Percentiles rank a stretch among this genome's conserved stretches.
These are phyloP conservation scores for Plasmodium gonderi DNA, from an alignment of 169 alveolate genomes.

Conservation along the genomic window DNA sequence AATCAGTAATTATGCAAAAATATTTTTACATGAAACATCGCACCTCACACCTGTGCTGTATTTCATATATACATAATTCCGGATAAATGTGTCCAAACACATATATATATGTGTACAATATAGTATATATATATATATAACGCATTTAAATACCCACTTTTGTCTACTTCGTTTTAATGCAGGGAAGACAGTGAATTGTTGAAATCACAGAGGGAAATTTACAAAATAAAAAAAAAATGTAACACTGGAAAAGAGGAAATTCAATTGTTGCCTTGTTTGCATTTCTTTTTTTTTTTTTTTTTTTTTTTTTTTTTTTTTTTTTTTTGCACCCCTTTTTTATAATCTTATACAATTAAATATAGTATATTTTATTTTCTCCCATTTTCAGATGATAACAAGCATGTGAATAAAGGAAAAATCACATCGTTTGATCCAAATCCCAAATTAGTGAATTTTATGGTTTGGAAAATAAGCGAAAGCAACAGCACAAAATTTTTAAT, in stretches of 20 bases:
- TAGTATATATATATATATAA: no score
- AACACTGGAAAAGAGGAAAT: conserved; percentile 11
- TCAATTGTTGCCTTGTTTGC: neutral
- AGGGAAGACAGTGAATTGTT: conserved; percentile 61
- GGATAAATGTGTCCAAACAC: neutral
- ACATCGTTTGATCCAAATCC: conserved; percentile 45
- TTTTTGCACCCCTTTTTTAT: neutral
- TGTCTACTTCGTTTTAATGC: neutral
- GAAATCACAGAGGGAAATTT: conserved; percentile 39
- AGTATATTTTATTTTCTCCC: neutral
- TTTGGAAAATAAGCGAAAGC: neutral
- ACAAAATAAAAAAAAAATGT: conserved; percentile 70
- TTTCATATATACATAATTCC: neutral
- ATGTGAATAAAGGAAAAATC: conserved; percentile 18
- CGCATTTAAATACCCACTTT: neutral
- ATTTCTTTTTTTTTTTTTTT: neutral
- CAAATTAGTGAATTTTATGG: conserved; percentile 70
- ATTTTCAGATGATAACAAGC: conserved; percentile 9
- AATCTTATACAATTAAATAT: neutral
- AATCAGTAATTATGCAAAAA: conserved; percentile 33
- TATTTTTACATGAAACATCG: no score
- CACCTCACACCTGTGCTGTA: neutral
- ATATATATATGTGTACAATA: neutral
- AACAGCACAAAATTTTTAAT: neutral
- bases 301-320: neutral